Evolutionary conservation across 371 early-diverging fungal species (phyloP), one percentile per base, ranked within the genome.

Genomic region (Mucor sp.): DNA sequence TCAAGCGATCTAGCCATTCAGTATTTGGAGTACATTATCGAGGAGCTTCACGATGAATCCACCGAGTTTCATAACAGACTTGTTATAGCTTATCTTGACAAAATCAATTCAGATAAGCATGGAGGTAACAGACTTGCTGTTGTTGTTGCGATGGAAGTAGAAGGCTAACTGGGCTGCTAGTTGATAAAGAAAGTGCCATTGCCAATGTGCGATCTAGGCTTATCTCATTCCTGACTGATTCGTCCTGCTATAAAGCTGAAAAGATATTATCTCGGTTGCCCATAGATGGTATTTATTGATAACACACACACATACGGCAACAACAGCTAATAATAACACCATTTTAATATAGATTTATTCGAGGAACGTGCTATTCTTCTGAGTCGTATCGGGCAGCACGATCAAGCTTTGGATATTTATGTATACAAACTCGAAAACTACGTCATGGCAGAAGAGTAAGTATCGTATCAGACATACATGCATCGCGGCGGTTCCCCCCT

Each of bases 361-460:
- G 92, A 93, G 66, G 95, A 95, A 73, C 86, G 94, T 19, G 94
- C 94, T 1, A 81, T 93, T 33, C 78, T 97, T 5, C 82, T 96
- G 6, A 90, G 93, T 68, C 85, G 93, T 43, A 87, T 98, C 63
- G 90, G 91, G 15, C 90, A 92, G 65, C 96, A 96, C 67, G 90
- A 91, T 60, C 95, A 96, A 68, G 96, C 96, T 1, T 77, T 98
- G 32, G 78, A 84, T 58, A 89, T 97, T 59, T 90, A 93, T 69
- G 90, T 95, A 6, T 90, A 91, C 72, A 89, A 90, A 63, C 85
- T 96, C 19, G 76, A 84, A 19, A 88, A 90, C 67, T 89, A 89
- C 63, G 66, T 80, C 48, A 79, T 91, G 62, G 97, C 96, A 17
- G 93, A 95, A 78, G 88, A 91, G 83, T 94, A 80, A 64, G 83